phyloP scores from a whole-genome alignment of 768 basidiomycete genomes.

The Chalciporus piperatus region DNA sequence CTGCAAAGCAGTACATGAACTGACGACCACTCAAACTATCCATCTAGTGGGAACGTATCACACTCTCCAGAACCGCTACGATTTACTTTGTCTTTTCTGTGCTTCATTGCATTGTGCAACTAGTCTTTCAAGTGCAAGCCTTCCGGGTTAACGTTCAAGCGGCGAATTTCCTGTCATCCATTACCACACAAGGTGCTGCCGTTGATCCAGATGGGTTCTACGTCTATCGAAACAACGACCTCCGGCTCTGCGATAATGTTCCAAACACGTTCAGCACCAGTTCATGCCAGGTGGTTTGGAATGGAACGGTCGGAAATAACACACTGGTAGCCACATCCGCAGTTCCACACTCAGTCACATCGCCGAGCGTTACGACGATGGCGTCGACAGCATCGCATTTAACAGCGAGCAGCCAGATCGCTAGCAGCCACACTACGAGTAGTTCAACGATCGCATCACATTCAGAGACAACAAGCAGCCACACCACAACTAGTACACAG shows the following conservation, averaged over 20 bases:
- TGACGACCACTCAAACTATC: background rate
- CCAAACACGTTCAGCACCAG: slow-evolving; percentile 34
- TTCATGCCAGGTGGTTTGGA: slow-evolving; percentile 58
- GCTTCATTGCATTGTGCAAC: slow-evolving; percentile 63
- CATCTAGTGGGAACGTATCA: slow-evolving; percentile 64
- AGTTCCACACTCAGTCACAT: background rate
- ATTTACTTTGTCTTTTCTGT: slow-evolving; percentile 68
- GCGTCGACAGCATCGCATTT: background rate
- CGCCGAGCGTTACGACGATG: background rate
- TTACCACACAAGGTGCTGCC: slow-evolving; percentile 50
- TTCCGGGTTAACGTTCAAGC: slow-evolving; percentile 64
- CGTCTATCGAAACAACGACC: slow-evolving; percentile 41
- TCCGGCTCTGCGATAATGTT: slow-evolving; percentile 58
- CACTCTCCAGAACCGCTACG: slow-evolving; percentile 62
- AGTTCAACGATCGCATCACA: background rate
- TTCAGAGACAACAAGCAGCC: background rate
- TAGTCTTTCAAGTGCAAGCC: slow-evolving; percentile 65
- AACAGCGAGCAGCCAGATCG: background rate
- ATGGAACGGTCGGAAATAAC: slow-evolving; percentile 30
- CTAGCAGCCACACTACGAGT: background rate
- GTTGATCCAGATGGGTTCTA: slow-evolving; percentile 42
- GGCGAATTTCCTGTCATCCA: slow-evolving; percentile 46
- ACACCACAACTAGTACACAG: background rate
- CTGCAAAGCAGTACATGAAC: background rate
- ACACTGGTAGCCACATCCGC: background rate